Base-by-base conservation (phyloP, 2,329 filamentous ascomycete genomes). In the Hyphodiscus sp. region DNA sequence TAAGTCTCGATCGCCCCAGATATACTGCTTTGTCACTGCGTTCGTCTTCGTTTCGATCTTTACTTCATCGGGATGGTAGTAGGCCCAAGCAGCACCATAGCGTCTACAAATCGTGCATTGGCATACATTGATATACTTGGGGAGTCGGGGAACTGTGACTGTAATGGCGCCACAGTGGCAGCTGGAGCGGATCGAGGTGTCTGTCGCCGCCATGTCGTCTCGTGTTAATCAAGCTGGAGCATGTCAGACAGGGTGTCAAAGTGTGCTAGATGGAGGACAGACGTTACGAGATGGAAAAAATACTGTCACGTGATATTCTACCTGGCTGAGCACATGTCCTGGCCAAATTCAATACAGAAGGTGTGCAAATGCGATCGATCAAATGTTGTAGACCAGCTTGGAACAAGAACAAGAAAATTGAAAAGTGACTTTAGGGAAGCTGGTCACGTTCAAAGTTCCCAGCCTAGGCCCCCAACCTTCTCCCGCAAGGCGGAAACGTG, bases 11-110 rank as follows among this genome's bases (percentile, higher is more conserved):
- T 57, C 55, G n/a, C 55, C 55, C 55, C 55, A 57, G 51, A 57
- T 19, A 42, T 57, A 57, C 51, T 57, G 51, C 51, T 57, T 57
- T 45, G 55, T 57, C 13, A 54, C 55, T 52, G 55, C 55, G n/a
- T 54, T 52, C 49, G 51, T 49, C 55, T 57, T 57, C 20, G 52
- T 57, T 54, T 57, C 55, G 47, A 57, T 57, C 20, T 57, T 57
- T 7, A 57, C 55, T 52, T 57, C 55, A 49, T 54, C 55, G 0
- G 55, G 45, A 38, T 57, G 49, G 49, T 57, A 57, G 51, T 57
- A 57, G 2, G 49, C 55, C 55, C 55, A 57, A 18, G 55, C 55
- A 10, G 52, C 55, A 8, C 51, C 55, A 16, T 57, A 57, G 51
- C 55, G 45, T 18, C 55, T 18, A 52, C 55, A 57, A 20, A 57